Conservation (phyloP, 106 monocot genomes). For the Dioscorea zingiberensis region DNA sequence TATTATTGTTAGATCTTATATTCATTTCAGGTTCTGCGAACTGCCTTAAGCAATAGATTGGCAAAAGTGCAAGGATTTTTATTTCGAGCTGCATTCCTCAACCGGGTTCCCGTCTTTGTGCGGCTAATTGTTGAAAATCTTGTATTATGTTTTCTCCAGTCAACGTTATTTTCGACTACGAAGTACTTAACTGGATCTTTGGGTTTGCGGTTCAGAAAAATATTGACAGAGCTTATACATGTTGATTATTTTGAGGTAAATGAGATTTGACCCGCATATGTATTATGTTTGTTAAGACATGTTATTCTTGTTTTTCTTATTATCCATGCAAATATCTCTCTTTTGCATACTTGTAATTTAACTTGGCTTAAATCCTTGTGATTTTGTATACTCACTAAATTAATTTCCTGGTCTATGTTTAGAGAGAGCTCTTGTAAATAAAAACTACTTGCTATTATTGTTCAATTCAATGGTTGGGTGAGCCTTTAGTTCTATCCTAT, state of each 20-base stretch:
- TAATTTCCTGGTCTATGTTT: no score
- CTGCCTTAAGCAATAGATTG: conserved; percentile 80
- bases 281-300: no score
- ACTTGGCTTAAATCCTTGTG: no score
- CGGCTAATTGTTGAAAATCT: conserved; percentile 87
- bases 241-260: conserved; percentile 91
- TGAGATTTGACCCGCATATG: background rate
- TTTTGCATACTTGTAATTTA: no score
- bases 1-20: no score
- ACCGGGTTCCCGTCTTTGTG: conserved; percentile 68
- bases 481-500: no score
- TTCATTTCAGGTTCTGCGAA: conserved; percentile 63
- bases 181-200: conserved; percentile 88
- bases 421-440: no score
- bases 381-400: background rate
- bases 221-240: conserved; percentile 90
- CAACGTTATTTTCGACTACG: conserved; percentile 76
- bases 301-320: no score
- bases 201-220: conserved; percentile 79
- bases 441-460: no score
- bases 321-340: no score
- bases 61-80: conserved; percentile 96
- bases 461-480: no score
- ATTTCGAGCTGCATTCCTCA: conserved; percentile 89
- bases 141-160: conserved; percentile 83